Conservation (phyloP, 2,329 filamentous ascomycete genomes). For the Anthostomella pinea region DNA sequence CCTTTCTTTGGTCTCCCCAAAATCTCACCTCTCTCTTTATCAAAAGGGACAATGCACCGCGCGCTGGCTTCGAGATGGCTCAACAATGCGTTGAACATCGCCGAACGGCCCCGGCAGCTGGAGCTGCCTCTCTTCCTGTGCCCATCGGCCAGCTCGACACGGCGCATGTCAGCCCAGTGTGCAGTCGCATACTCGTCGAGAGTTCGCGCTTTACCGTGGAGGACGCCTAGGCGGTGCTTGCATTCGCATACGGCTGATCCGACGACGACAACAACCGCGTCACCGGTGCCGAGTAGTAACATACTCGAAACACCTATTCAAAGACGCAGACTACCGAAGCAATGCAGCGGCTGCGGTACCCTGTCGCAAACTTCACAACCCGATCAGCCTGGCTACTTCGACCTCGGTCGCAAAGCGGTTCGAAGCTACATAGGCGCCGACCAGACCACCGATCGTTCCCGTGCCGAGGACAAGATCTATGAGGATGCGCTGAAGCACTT, state of each 20-base stretch:
- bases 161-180: slow-evolving; percentile 1
- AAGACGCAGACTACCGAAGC: slow-evolving; percentile 45
- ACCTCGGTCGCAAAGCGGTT: slow-evolving; percentile 49
- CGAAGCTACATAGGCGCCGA: slow-evolving; percentile 43
- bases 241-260: slow-evolving; percentile 25
- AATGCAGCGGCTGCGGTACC: slow-evolving; percentile 64
- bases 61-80: slow-evolving; percentile 43
- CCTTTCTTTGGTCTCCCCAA: background rate
- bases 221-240: slow-evolving; percentile 24
- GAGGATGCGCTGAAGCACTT: slow-evolving; percentile 43
- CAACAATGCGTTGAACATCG: slow-evolving; percentile 40
- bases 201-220: slow-evolving; percentile 21
- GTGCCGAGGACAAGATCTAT: slow-evolving; percentile 46
- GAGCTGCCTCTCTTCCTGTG: slow-evolving; percentile 49
- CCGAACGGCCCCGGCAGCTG: slow-evolving; percentile 33
- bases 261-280: slow-evolving; percentile 1
- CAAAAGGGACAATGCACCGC: slow-evolving; percentile 40
- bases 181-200: slow-evolving; percentile 10
- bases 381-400: slow-evolving; percentile 55
- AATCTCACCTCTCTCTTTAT: slow-evolving; percentile 3
- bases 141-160: slow-evolving; percentile 35
- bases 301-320: slow-evolving; percentile 3
- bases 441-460: slow-evolving; percentile 21
- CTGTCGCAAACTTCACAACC: slow-evolving; percentile 55
- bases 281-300: slow-evolving; percentile 4